A percentile compares a stretch with the other conserved stretches of the same genome.
phyloP scores from a whole-genome alignment of 352 stramenopile genomes.

The Globisporangium takayamanum region DNA sequence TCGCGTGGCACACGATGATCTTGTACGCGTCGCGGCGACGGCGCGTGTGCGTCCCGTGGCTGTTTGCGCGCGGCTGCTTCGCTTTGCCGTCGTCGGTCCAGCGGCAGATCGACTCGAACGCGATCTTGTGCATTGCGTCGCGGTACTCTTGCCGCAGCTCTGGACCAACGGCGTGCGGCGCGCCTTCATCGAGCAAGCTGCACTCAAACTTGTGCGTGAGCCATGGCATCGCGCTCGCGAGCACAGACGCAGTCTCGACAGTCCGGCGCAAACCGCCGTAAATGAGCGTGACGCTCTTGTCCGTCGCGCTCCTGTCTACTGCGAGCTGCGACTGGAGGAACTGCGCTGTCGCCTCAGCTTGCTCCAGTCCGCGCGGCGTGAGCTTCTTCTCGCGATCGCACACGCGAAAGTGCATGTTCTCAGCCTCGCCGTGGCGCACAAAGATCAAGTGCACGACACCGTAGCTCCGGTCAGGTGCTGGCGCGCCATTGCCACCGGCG shows the following conservation, averaged over 20 bases:
- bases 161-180: constrained; percentile 44
- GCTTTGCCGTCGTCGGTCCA: constrained; percentile 30
- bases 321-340: constrained; percentile 46
- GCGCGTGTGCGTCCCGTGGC: neutral
- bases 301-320: constrained; percentile 11
- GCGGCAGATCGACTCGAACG: constrained; percentile 61
- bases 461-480: constrained; percentile 11
- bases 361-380: constrained; percentile 47
- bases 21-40: constrained; percentile 42
- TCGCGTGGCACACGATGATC: constrained; percentile 69
- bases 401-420: constrained; percentile 83
- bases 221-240: constrained; percentile 64
- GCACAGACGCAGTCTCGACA: constrained; percentile 55
- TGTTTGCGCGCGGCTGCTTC: constrained; percentile 12
- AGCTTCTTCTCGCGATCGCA: constrained; percentile 68
- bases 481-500: neutral
- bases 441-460: constrained; percentile 62
- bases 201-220: constrained; percentile 51
- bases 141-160: constrained; percentile 62
- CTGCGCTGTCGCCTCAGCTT: constrained; percentile 45
- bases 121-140: constrained; percentile 71
- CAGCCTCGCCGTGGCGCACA: constrained; percentile 65
- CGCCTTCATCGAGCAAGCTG: constrained; percentile 70
- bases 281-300: constrained; percentile 48
- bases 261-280: constrained; percentile 63